A percentile compares a stretch with the other conserved stretches of the same genome.
Evolutionary conservation across 805 yeast species (phyloP).

Genomic region (Candida xyloterini): DNA sequence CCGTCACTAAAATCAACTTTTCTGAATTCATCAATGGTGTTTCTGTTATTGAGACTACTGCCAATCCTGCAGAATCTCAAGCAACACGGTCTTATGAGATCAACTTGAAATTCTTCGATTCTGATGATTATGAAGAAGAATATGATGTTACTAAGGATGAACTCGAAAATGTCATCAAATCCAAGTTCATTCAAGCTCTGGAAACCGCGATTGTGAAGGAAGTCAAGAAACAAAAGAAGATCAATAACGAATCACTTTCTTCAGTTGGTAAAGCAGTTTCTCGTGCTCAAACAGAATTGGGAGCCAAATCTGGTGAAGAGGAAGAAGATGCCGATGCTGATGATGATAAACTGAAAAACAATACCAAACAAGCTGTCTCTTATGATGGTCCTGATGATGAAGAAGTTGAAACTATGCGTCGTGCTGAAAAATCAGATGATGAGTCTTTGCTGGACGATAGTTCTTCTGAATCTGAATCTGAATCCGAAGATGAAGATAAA

Average conservation of each 20-base stretch:
- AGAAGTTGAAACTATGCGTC: slow-evolving; percentile 84
- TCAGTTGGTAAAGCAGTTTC: slow-evolving; percentile 72
- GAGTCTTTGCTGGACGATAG: slow-evolving; percentile 48
- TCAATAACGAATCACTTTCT: slow-evolving; percentile 48
- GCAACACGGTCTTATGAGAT: slow-evolving; percentile 71
- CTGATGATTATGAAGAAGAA: slow-evolving; percentile 76
- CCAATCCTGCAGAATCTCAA: slow-evolving; percentile 44
- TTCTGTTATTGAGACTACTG: slow-evolving; percentile 84
- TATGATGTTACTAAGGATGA: slow-evolving; percentile 83
- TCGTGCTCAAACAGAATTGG: slow-evolving; percentile 45
- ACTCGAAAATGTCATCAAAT: slow-evolving; percentile 65
- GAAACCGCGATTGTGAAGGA: slow-evolving; percentile 77
- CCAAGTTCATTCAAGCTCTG: slow-evolving; percentile 62
- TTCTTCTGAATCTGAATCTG: slow-evolving; percentile 38
- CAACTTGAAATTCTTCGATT: slow-evolving; percentile 69
- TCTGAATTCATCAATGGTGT: slow-evolving; percentile 88
- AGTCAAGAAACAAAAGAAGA: slow-evolving; percentile 72
- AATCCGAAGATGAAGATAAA: slow-evolving; percentile 38
- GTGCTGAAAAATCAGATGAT: slow-evolving; percentile 74
- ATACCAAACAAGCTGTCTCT: slow-evolving; percentile 82
- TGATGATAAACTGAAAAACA: slow-evolving; percentile 57
- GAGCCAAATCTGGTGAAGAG: slow-evolving; percentile 37
- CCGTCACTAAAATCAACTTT: slow-evolving; percentile 77
- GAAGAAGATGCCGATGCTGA: slow-evolving; percentile 62
- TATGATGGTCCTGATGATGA: slow-evolving; percentile 96